These are phyloP conservation scores for Phaeoacremonium minimum DNA, from an alignment of 2,329 filamentous ascomycete species.

Conservation along the genomic window DNA sequence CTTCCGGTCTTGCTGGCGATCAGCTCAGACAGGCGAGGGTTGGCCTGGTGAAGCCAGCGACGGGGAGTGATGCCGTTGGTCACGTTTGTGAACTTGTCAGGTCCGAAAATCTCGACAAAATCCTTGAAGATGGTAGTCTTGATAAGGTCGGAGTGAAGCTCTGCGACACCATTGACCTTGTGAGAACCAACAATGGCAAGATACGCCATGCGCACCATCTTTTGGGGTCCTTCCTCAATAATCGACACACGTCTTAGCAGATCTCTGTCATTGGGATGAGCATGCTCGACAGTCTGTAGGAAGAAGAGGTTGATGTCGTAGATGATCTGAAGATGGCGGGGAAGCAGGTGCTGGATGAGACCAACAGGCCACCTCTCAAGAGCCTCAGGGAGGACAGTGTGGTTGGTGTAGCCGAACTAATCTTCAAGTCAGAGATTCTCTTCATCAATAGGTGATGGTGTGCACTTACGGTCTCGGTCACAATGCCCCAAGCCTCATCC, in stretches of 20 bases:
- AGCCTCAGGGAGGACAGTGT: constrained; percentile 94
- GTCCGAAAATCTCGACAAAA: constrained; percentile 90
- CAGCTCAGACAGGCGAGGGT: constrained; percentile 84
- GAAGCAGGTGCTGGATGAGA: constrained; percentile 85
- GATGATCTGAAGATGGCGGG: constrained; percentile 93
- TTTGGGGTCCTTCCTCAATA: constrained; percentile 92
- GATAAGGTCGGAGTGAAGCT: constrained; percentile 95
- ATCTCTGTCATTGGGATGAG: constrained; percentile 85
- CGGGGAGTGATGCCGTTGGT: constrained; percentile 97
- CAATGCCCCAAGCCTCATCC: constrained; percentile 87
- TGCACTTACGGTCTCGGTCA: constrained; percentile 57
- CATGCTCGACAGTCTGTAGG: constrained; percentile 83
- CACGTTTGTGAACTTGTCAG: constrained; percentile 97
- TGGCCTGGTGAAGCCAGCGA: constrained; percentile 96
- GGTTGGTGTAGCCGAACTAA: constrained; percentile 93
- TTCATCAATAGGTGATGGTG: constrained; percentile 1
- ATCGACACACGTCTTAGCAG: constrained; percentile 87
- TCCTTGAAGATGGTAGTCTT: constrained; percentile 99
- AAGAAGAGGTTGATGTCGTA: constrained; percentile 97
- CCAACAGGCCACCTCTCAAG: constrained; percentile 98
- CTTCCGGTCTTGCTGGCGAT: constrained; percentile 87
- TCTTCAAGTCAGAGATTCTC: constrained; percentile 6
- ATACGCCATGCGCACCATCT: constrained; percentile 98
- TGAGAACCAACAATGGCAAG: constrained; percentile 94
- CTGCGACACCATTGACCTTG: constrained; percentile 98